A percentile compares a stretch with the other conserved stretches of the same genome.
Conservation (phyloP, 495 filamentous ascomycete species). For the Penicillium silybi region DNA sequence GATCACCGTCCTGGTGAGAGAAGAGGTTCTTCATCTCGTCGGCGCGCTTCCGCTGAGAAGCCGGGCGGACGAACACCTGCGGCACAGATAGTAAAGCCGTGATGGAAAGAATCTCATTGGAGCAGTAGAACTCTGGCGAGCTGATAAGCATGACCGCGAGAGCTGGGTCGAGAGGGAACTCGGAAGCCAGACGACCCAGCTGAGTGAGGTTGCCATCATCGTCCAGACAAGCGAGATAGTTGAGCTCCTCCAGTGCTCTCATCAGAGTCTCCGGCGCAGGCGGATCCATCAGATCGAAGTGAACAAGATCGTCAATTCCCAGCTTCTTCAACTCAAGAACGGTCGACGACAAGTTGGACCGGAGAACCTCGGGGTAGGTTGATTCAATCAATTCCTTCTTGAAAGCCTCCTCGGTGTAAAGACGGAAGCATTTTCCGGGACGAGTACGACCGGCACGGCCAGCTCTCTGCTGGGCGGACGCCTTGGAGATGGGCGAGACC, state of each 20-base stretch:
- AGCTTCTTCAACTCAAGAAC: slow-evolving; percentile 97
- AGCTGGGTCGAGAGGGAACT: slow-evolving; percentile 93
- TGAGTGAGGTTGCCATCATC: slow-evolving; percentile 89
- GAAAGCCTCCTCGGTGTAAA: slow-evolving; percentile 95
- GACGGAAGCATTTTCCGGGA: slow-evolving; percentile 94
- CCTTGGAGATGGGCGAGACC: slow-evolving; percentile 95
- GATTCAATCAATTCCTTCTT: slow-evolving; percentile 98
- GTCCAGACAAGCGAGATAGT: slow-evolving; percentile 94
- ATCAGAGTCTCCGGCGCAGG: slow-evolving; percentile 98
- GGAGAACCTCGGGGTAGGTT: slow-evolving; percentile 92
- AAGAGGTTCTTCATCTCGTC: slow-evolving; percentile 98
- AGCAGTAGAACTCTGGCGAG: slow-evolving; percentile 97
- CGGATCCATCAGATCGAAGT: slow-evolving; percentile 98
- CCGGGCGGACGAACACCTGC: slow-evolving; percentile 87
- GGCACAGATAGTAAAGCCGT: slow-evolving; percentile 92
- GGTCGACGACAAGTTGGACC: slow-evolving; percentile 90
- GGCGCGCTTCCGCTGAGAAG: slow-evolving; percentile 77
- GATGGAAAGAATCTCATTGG: slow-evolving; percentile 95
- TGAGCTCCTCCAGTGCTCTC: slow-evolving; percentile 96
- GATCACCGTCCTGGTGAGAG: slow-evolving; percentile 88
- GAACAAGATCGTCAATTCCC: slow-evolving; percentile 91
- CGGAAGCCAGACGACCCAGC: slow-evolving; percentile 83
- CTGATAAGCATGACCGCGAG: slow-evolving; percentile 97
- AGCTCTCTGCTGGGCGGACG: slow-evolving; percentile 95
- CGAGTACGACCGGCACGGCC: slow-evolving; percentile 98